These are phyloP conservation scores for Cornus florida DNA, from an alignment of 148 eudicot genomes.

Conservation along the genomic window DNA sequence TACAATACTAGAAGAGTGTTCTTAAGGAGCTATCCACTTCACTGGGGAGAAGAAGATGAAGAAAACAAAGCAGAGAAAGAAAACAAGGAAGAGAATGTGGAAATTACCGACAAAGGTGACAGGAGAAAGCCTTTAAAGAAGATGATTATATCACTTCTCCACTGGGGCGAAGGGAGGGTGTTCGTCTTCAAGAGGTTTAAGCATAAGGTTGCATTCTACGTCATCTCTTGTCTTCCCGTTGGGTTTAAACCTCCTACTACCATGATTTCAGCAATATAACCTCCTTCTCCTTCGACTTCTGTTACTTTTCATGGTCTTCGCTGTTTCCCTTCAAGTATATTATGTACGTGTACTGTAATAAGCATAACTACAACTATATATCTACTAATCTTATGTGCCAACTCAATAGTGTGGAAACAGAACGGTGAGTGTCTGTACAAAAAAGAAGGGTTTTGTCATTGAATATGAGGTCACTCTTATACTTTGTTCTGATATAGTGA, in stretches of 20 bases:
- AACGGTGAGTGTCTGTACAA: not conserved
- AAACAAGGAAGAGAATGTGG: conserved; percentile 2
- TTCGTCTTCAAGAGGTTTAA: conserved; percentile 37
- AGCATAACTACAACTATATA: not conserved
- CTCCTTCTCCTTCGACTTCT: not conserved
- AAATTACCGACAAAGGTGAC: not conserved
- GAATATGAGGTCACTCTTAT: not conserved
- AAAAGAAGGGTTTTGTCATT: not conserved
- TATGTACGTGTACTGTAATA: not conserved
- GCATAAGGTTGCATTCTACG: conserved; percentile 28
- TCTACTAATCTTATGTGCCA: not conserved
- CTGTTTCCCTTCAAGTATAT: not conserved
- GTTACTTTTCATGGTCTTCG: not conserved
- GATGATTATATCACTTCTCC: conserved; percentile 26
- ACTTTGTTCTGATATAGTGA: too few relatives aligned
- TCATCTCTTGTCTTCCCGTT: conserved; percentile 34
- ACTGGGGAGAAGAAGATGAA: conserved; percentile 29
- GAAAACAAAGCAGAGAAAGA: conserved; percentile 7
- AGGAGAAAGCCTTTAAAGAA: conserved; percentile 23
- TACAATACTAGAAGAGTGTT: conserved; percentile 46
- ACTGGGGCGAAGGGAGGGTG: conserved; percentile 33
- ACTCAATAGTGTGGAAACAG: not conserved
- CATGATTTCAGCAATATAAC: conserved; percentile 23
- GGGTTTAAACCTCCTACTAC: conserved; percentile 27
- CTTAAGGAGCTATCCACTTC: conserved; percentile 51